Base-by-base conservation (phyloP, 1,139 yeast species). In the Hanseniaspora uvarum region DNA sequence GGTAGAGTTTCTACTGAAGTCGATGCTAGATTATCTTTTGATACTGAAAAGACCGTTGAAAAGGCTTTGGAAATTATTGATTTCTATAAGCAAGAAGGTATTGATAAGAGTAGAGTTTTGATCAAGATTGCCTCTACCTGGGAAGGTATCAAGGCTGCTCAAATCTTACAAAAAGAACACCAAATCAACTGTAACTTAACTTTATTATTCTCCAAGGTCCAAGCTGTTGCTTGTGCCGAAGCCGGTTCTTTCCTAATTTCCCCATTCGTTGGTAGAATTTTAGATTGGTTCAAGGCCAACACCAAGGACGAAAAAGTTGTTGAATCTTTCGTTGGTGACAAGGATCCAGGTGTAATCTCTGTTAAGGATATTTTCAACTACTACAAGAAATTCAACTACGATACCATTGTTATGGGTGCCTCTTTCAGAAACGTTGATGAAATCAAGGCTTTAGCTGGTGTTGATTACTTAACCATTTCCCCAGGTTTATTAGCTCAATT, bases 1-100 rank as follows among this genome's bases (percentile, higher is more conserved):
- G 99, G 99, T 67, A 85, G 98, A 76, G 99, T 92, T 59, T 88
- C 96, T 57, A 94, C 98, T 61, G 99, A 92, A 76, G 98, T 92
- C 59, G 98, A 92, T 68, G 98, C 98, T 59, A 86, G 96, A 74
- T 80, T 92, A 67, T 89, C 97, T 44, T 92, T 88, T 69, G 86
- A 89, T 79, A 92, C 83, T 72, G 84, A 88, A 60, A 97, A 86
- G 63, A 88, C 96, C 66, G 77, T 92, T 70, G 78, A 81, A 73
- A 89, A 92, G 80, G 97, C 98, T 58, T 72, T 86, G 60, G 82
- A 86, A 69, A 79, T 89, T 75, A 89, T 89, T 67, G 81, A 77
- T 53, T 78, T 89, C 63, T 89, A 89, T 80, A 77, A 86, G 75
- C 74, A 80, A 59, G 77, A 78, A 67, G 97, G 97, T 62, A 83